A percentile compares a stretch with the other conserved stretches of the same genome.
Evolutionary conservation across 2,329 filamentous ascomycete genomes (phyloP).

Genomic region (Aspergillus sp.): DNA sequence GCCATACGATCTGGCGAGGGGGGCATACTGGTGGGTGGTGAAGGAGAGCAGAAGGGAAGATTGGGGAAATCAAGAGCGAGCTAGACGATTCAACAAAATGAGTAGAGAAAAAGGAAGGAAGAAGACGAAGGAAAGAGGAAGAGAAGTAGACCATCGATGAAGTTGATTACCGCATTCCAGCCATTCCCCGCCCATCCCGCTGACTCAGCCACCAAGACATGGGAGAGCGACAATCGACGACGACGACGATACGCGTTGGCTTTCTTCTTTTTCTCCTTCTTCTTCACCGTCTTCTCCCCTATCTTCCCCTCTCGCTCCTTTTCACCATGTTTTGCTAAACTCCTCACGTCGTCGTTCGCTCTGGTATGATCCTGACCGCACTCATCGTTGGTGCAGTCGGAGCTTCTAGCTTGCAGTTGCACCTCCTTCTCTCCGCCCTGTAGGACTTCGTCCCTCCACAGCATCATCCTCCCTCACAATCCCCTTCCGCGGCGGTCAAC

Average conservation of each 20-base stretch:
- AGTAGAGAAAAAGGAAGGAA: background rate
- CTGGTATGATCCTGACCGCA: constrained; percentile 44
- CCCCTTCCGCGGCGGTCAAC: background rate
- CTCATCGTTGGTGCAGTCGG: constrained; percentile 44
- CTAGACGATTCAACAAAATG: background rate
- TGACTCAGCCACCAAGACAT: background rate
- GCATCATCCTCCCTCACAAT: constrained; percentile 1
- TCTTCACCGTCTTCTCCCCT: background rate
- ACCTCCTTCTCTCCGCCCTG: background rate
- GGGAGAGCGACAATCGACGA: background rate
- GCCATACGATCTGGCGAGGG: constrained; percentile 12
- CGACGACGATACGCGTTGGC: background rate
- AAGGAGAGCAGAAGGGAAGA: constrained; percentile 28
- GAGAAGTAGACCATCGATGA: background rate
- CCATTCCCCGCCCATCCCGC: background rate
- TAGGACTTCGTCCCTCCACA: background rate
- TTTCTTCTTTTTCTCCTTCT: background rate
- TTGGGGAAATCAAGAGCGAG: constrained; percentile 8
- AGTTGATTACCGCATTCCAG: background rate
- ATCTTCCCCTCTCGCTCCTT: constrained; percentile 13
- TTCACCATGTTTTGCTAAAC: background rate
- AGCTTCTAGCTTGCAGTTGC: constrained; percentile 11
- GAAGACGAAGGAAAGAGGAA: background rate
- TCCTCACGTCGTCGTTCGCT: background rate
- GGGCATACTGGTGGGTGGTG: constrained; percentile 21